Evolutionary conservation across 164 flowering plant species (phyloP), one percentile per base, ranked within the genome.

Genomic region (Chimonanthus salicifolius): DNA sequence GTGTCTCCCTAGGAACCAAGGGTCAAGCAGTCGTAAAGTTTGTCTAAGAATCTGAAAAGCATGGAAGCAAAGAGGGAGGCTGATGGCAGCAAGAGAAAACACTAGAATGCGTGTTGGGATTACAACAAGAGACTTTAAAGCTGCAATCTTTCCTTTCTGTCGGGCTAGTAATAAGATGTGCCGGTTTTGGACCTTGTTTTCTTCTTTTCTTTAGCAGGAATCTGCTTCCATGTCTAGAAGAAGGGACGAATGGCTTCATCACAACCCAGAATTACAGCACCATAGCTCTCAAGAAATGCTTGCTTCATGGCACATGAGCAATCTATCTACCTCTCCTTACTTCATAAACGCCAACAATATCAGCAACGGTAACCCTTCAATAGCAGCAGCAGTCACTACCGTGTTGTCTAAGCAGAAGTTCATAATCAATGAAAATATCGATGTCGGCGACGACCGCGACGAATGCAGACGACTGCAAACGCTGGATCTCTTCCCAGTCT

Each of bases 81-180:
- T 70, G 43, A 49, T 16, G 13, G 47, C 5, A 18, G 7, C 3
- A 3, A 4, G 18, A 18, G 13, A 44, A 3, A 58, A 69, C 60
- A 48, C 21, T 64, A 50, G 43, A 15, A 72, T 20, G 6, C 21
- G 67, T 13, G 58, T 51, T 13, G 33, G 33, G 58, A 51, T 13
- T 7, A 79, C 71, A n/a, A 75, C 79, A 87, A 86, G 82, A 84
- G 73, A 82, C 71, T 73, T 54, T 88, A 90, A 90, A 82, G 91
- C 90, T 89, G 89, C 85, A 71, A 46, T 86, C 77, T 88, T 82
- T 88, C 90, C 89, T 85, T 87, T 85, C 87, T 89, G 93, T 87
- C 92, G 90, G 90, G 79, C 67, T 80, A 72, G 76, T 85, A 73
- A 64, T 80, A 16, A 81, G 84, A 81, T 76, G 71, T 72, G 75